These are phyloP conservation scores for Nakazawaea anatomiae DNA, from an alignment of 805 yeast species.

Conservation along the genomic window DNA sequence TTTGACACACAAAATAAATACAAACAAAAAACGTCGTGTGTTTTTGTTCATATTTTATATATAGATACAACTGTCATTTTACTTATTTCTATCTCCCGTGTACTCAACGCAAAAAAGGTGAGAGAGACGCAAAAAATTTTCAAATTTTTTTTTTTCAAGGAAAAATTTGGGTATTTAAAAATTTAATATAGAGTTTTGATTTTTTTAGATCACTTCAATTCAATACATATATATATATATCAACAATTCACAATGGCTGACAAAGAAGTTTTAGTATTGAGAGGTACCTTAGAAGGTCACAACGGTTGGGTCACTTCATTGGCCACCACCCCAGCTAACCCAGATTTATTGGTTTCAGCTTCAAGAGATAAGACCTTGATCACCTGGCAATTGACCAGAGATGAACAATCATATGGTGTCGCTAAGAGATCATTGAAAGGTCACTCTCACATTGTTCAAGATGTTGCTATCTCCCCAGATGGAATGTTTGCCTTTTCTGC, in stretches of 20 bases:
- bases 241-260: conserved; percentile 49
- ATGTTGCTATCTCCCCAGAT: conserved; percentile 95
- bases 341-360: conserved; percentile 96
- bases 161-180: conserved; percentile 4
- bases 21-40: conserved; percentile 11
- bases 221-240: neutral
- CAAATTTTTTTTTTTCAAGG: neutral
- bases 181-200: no score
- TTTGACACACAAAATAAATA: no score
- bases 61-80: neutral
- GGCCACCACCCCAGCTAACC: conserved; percentile 97
- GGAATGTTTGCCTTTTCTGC: conserved; percentile 97
- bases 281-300: conserved; percentile 98
- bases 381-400: conserved; percentile 96
- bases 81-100: neutral
- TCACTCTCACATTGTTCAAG: conserved; percentile 99
- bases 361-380: conserved; percentile 98
- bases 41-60: neutral
- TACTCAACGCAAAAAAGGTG: neutral
- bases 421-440: conserved; percentile 97
- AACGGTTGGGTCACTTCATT: conserved; percentile 97
- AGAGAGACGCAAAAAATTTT: neutral
- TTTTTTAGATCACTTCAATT: neutral
- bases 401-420: conserved; percentile 95
- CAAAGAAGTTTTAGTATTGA: conserved; percentile 96